phyloP scores from a whole-genome alignment of 805 yeast genomes.

The Pichia exigua region DNA sequence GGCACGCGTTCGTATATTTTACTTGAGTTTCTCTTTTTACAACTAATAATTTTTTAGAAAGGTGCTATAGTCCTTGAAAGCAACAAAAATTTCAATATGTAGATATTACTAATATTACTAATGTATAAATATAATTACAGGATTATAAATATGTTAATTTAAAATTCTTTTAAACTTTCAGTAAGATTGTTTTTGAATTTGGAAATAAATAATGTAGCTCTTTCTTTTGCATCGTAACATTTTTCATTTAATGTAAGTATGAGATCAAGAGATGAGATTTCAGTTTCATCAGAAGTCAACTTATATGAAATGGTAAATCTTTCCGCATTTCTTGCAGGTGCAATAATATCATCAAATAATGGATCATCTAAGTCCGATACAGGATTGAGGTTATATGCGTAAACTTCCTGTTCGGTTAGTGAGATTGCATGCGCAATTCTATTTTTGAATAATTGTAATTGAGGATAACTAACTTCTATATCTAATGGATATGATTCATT shows the following conservation, averaged over 20 bases:
- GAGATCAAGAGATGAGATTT: slow-evolving; percentile 28
- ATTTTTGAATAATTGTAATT: slow-evolving; percentile 16
- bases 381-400: slow-evolving; percentile 28
- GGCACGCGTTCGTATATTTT: background rate
- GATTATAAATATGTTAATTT: background rate
- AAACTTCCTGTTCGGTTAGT: slow-evolving; percentile 38
- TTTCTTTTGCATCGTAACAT: slow-evolving; percentile 38
- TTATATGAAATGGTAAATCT: slow-evolving; percentile 34
- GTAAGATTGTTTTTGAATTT: slow-evolving; percentile 15
- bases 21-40: too few relatives aligned
- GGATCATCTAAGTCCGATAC: slow-evolving; percentile 49
- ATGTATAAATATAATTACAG: background rate
- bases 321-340: slow-evolving; percentile 34
- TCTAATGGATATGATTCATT: slow-evolving; percentile 1
- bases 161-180: background rate
- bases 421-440: slow-evolving; percentile 36
- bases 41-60: too few relatives aligned
- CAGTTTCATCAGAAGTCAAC: slow-evolving; percentile 20
- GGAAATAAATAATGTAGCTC: slow-evolving; percentile 31
- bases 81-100: background rate
- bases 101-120: background rate
- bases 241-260: slow-evolving; percentile 31
- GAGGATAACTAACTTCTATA: slow-evolving; percentile 3
- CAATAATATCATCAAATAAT: slow-evolving; percentile 49
- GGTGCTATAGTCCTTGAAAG: too few relatives aligned